phyloP scores from a whole-genome alignment of 164 flowering plant species.

The Amborella trichopoda region DNA sequence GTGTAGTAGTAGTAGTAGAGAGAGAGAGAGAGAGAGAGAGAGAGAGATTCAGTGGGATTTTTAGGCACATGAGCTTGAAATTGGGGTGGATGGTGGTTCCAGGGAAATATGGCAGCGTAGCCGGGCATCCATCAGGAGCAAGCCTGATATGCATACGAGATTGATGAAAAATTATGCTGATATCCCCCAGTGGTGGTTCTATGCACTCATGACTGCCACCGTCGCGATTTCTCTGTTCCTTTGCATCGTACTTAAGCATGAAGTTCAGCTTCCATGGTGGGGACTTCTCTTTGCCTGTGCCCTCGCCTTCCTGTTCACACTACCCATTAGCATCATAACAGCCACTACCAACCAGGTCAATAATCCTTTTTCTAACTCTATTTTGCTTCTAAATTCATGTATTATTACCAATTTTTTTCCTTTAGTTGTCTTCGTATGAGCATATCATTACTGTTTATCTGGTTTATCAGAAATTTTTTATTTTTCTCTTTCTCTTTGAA shows the following conservation, averaged over 20 bases:
- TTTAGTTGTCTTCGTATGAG: no score
- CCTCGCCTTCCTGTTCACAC: conserved; percentile 35
- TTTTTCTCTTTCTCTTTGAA: no score
- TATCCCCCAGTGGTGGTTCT: conserved; percentile 63
- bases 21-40: no score
- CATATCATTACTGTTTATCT: no score
- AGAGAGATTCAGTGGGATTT: no score
- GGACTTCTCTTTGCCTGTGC: conserved; percentile 32
- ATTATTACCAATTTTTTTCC: no score
- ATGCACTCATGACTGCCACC: conserved; percentile 13
- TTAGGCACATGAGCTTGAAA: no score
- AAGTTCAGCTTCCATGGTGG: conserved; percentile 60
- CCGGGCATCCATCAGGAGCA: not conserved
- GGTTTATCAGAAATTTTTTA: no score
- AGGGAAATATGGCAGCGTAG: not conserved
- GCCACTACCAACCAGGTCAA: conserved; percentile 59
- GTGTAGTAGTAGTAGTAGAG: no score
- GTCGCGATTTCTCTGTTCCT: conserved; percentile 22
- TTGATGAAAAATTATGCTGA: conserved; percentile 46
- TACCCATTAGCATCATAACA: conserved; percentile 41
- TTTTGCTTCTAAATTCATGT: no score
- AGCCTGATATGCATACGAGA: conserved; percentile 22
- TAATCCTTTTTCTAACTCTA: no score
- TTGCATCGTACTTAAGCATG: conserved; percentile 29
- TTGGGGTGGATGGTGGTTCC: not conserved